These are phyloP conservation scores for Penicillium sp. DNA, from an alignment of 2,329 filamentous ascomycete genomes.

Conservation along the genomic window DNA sequence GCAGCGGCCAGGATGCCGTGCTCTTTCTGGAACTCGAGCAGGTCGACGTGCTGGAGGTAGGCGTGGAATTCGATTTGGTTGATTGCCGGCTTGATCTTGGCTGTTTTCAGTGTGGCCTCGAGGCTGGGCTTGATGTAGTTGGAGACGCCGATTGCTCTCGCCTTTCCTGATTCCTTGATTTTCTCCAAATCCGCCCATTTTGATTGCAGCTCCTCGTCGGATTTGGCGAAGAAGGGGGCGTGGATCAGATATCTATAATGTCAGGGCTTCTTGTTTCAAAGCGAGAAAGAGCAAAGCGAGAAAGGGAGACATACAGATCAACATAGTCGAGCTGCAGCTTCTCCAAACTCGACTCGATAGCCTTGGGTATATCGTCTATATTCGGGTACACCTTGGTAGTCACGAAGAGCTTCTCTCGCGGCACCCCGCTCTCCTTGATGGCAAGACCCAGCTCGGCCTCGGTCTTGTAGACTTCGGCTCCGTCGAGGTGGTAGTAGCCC, in stretches of 20 bases:
- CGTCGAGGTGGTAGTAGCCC: slow-evolving; percentile 61
- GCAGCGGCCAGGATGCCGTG: slow-evolving; percentile 40
- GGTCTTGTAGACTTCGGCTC: slow-evolving; percentile 55
- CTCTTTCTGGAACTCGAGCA: slow-evolving; percentile 38
- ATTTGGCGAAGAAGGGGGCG: slow-evolving; percentile 23
- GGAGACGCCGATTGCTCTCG: slow-evolving; percentile 50
- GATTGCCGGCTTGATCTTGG: slow-evolving; percentile 43
- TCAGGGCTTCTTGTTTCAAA: slow-evolving; percentile 43
- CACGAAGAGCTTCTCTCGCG: slow-evolving; percentile 62
- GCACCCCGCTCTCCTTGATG: slow-evolving; percentile 62
- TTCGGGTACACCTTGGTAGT: slow-evolving; percentile 62
- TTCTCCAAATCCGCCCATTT: slow-evolving; percentile 51
- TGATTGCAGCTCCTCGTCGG: slow-evolving; percentile 16
- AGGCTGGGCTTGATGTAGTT: slow-evolving; percentile 50
- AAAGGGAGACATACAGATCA: slow-evolving; percentile 67
- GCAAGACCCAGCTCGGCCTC: slow-evolving; percentile 63
- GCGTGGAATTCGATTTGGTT: slow-evolving; percentile 53
- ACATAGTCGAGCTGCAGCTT: slow-evolving; percentile 63
- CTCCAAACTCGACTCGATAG: slow-evolving; percentile 58
- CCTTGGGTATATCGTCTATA: slow-evolving; percentile 57
- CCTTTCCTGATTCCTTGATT: slow-evolving; percentile 38
- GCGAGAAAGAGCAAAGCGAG: slow-evolving; percentile 55
- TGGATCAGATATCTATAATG: slow-evolving; percentile 58
- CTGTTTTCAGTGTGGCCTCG: slow-evolving; percentile 44
- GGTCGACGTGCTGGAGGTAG: slow-evolving; percentile 49